Evolutionary conservation across 805 yeast genomes (phyloP).

Genomic region (Lachancea sp.): DNA sequence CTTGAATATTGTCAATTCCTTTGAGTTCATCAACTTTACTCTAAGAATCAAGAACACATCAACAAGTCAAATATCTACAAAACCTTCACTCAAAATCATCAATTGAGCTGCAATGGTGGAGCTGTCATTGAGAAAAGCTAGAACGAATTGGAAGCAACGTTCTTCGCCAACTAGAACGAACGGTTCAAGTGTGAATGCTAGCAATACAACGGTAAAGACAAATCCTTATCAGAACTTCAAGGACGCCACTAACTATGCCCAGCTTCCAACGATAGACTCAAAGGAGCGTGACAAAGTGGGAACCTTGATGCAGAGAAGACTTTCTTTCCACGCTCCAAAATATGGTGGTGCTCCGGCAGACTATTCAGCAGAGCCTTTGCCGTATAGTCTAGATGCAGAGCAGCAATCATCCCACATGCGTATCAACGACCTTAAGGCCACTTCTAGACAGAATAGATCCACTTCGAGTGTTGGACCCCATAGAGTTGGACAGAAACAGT

Average conservation of each 20-base stretch:
- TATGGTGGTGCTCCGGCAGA: slow-evolving; percentile 28
- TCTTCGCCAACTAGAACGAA: slow-evolving; percentile 15
- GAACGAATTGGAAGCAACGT: slow-evolving; percentile 24
- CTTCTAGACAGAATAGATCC: slow-evolving; percentile 1
- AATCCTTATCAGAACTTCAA: slow-evolving; percentile 22
- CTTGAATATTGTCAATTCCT: no score
- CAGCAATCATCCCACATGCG: not conserved
- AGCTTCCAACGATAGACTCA: slow-evolving; percentile 32
- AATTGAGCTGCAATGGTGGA: slow-evolving; percentile 25
- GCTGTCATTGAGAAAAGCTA: slow-evolving; percentile 31
- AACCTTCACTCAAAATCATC: not conserved
- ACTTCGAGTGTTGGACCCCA: not conserved
- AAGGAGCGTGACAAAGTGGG: slow-evolving; percentile 36
- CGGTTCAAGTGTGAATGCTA: slow-evolving; percentile 8
- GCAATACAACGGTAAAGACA: slow-evolving; percentile 7
- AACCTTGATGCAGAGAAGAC: slow-evolving; percentile 38
- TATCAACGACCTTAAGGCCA: not conserved
- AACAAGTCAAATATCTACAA: no score
- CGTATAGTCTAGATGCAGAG: slow-evolving; percentile 7
- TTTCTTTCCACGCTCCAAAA: slow-evolving; percentile 36
- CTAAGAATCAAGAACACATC: no score
- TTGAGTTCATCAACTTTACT: no score
- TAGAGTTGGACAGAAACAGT: slow-evolving; percentile 9
- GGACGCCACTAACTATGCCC: slow-evolving; percentile 12
- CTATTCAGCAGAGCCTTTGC: slow-evolving; percentile 25